Base-by-base conservation (phyloP, 495 filamentous ascomycete genomes). In the Penicillium simplicissimum region DNA sequence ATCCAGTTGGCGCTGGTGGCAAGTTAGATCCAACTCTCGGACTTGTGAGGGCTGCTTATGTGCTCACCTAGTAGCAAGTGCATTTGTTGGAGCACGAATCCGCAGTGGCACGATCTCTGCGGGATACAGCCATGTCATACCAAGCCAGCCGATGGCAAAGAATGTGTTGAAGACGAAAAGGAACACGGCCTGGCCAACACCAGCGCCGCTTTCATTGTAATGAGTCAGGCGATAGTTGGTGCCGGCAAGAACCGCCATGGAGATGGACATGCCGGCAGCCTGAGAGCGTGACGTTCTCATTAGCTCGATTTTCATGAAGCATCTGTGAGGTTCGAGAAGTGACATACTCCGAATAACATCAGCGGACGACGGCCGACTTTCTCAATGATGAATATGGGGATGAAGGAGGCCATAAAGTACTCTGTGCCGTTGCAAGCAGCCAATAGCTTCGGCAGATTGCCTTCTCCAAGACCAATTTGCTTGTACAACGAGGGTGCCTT, bases 71-170 rank as follows among this genome's bases (percentile, higher is more conserved):
- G 66, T 64, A 7, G 65, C 23, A 4, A 71, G 25, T 4, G 66
- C 62, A 55, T 62, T 71, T 5, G 67, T 67, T 1, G 67, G 67
- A 4, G 67, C 67, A 54, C 67, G 67, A 38, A 70, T 70, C 17
- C 65, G 62, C 23, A 70, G 52, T 1, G 67, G 67, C 48, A 73
- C 85, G 61, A 90, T 85, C 63, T 90, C 87, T 52, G 85, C 88
- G 3, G 85, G 82, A 65, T 90, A 91, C 28, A 91, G 74, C 86
- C 78, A 88, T 21, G 85, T 85, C 85, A 89, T 89, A 53, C 86
- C 87, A 25, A 89, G 78, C 88, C 87, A 90, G 34, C 87, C 88
- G 52, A 88, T 74, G 8, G 86, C 86, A 62, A 89, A 90, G 76
- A 90, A 89, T 0, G 85, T 86, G 66, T 86, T 86, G 78, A 88